These are phyloP conservation scores for Chrysosporium keratinophilum DNA, from an alignment of 2,329 filamentous ascomycete genomes.

Conservation along the genomic window DNA sequence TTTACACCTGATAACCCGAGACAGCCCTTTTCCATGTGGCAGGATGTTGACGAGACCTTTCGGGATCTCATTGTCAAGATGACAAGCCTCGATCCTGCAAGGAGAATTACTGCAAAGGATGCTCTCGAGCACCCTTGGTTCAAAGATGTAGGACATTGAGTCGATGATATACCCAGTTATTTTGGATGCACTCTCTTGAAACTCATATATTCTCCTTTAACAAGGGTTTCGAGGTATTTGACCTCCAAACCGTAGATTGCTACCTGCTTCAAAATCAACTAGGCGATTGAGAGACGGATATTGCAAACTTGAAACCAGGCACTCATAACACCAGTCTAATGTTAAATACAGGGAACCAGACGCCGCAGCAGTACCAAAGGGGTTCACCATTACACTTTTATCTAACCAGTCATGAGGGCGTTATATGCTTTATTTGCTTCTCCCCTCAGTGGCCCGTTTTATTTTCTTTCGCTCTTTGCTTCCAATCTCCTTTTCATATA, in stretches of 20 bases:
- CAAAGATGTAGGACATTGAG: not conserved
- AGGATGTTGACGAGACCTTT: not conserved
- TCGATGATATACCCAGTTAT: not conserved
- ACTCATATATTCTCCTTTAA: too few species aligned
- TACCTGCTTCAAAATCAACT: too few species aligned
- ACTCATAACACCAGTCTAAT: conserved; percentile 7
- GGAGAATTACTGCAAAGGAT: conserved; percentile 74
- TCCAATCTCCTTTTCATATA: conserved; percentile 36
- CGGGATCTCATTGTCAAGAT: not conserved
- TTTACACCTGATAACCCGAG: not conserved
- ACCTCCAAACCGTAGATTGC: too few species aligned
- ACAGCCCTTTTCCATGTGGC: not conserved
- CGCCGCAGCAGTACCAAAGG: not conserved
- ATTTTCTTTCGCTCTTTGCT: conserved; percentile 37
- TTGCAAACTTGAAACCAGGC: not conserved
- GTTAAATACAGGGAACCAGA: not conserved
- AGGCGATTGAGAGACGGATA: too few species aligned
- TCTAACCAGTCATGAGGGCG: not conserved
- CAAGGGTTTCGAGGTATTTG: too few species aligned
- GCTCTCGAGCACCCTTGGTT: conserved; percentile 92
- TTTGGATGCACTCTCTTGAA: not conserved
- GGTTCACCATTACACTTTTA: conserved; percentile 2
- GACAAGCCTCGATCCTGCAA: conserved; percentile 55
- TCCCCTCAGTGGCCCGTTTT: conserved; percentile 36
- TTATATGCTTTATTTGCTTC: conserved; percentile 18